phyloP scores from a whole-genome alignment of 495 filamentous ascomycete genomes.

The Penicilliopsis zonata region DNA sequence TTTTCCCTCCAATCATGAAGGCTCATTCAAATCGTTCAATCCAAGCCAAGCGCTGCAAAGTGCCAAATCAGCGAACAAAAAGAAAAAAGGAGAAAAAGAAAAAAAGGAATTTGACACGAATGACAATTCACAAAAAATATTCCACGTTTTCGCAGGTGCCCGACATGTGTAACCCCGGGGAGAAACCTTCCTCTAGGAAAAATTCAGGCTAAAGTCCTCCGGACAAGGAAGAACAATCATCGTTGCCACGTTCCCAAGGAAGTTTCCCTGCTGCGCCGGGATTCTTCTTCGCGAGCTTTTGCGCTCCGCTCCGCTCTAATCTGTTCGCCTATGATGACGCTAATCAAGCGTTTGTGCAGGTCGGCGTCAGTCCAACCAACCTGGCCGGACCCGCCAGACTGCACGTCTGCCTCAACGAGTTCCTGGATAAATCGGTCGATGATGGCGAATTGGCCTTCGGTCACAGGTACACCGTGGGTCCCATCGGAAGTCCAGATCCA shows the following conservation, averaged over 20 bases:
- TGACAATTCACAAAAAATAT: no score
- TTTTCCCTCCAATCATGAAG: no score
- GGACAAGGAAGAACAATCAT: constrained; percentile 1
- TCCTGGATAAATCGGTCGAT: constrained; percentile 33
- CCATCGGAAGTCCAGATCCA: constrained; percentile 36
- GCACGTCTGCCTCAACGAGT: constrained; percentile 22
- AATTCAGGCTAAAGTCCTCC: constrained; percentile 1
- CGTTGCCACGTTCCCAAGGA: constrained; percentile 22
- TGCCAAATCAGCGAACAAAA: no score
- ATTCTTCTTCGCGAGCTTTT: constrained; percentile 6
- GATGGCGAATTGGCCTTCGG: constrained; percentile 33
- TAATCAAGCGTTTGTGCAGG: constrained; percentile 32
- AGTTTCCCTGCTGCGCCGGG: constrained; percentile 7
- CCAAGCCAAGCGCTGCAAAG: no score
- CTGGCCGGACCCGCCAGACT: constrained; percentile 26
- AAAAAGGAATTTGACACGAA: no score
- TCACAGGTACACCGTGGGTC: constrained; percentile 30
- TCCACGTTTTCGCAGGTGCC: no score
- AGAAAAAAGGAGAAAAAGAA: no score
- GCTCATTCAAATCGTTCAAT: no score
- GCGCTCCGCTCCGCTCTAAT: constrained; percentile 26
- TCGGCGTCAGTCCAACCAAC: constrained; percentile 36
- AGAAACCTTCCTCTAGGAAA: constrained; percentile 2
- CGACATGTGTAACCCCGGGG: no score
- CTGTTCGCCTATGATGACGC: constrained; percentile 36